A percentile compares a stretch with the other conserved stretches of the same genome.
Conservation (phyloP, 2,329 filamentous ascomycete species). For the Fusarium sp. region DNA sequence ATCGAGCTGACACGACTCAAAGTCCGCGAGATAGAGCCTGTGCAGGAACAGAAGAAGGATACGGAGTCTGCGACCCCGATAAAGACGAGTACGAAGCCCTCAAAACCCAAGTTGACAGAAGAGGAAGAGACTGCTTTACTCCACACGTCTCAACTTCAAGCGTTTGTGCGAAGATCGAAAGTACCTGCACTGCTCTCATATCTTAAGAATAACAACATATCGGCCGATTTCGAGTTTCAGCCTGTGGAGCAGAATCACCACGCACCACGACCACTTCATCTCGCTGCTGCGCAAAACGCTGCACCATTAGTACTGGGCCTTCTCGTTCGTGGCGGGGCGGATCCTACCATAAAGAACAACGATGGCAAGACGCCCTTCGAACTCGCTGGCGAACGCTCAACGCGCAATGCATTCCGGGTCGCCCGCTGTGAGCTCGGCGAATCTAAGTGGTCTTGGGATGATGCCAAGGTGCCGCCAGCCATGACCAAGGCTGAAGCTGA, state of each 20-base stretch:
- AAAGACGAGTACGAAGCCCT: constrained; percentile 61
- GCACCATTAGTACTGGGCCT: constrained; percentile 82
- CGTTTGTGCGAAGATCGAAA: constrained; percentile 89
- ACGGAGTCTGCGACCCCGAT: constrained; percentile 49
- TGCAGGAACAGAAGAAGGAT: constrained; percentile 61
- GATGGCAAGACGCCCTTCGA: constrained; percentile 91
- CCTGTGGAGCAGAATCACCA: constrained; percentile 80
- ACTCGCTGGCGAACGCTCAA: constrained; percentile 84
- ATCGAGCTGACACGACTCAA: constrained; percentile 94
- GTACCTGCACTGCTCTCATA: constrained; percentile 88
- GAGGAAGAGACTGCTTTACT: constrained; percentile 85
- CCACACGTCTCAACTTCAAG: constrained; percentile 90
- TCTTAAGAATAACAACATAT: constrained; percentile 78
- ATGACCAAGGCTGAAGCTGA: constrained; percentile 80
- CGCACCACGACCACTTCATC: constrained; percentile 84
- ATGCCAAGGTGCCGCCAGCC: constrained; percentile 76
- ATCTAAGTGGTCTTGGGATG: constrained; percentile 80
- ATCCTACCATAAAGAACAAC: constrained; percentile 76
- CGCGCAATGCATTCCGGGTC: constrained; percentile 90
- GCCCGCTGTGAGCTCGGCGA: constrained; percentile 87
- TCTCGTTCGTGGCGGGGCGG: constrained; percentile 77
- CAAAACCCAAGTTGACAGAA: constrained; percentile 76
- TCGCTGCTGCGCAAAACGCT: constrained; percentile 85
- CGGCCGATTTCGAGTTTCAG: constrained; percentile 79
- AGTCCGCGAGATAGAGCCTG: constrained; percentile 80